A percentile compares a stretch with the other conserved stretches of the same genome.
These are phyloP conservation scores for Calocybe cyanea DNA, from an alignment of 768 basidiomycete species.

Conservation along the genomic window DNA sequence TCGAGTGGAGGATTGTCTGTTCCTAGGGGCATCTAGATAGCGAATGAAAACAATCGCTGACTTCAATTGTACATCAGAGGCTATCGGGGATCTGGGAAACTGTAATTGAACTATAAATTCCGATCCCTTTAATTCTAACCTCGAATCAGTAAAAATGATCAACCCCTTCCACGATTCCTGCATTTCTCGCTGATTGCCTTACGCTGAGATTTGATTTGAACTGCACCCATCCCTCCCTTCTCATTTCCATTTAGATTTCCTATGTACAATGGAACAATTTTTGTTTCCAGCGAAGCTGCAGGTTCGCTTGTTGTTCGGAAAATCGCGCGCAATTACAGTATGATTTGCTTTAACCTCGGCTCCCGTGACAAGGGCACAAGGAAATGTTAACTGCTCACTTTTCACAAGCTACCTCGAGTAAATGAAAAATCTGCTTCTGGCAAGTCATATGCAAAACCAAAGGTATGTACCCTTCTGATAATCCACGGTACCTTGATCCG, in stretches of 20 bases:
- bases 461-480: neutral
- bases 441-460: neutral
- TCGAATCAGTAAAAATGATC: constrained; percentile 9
- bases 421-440: neutral
- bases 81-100: constrained; percentile 36
- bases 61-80: constrained; percentile 32
- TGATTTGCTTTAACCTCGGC: too few species aligned
- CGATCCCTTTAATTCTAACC: constrained; percentile 19
- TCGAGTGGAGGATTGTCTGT: constrained; percentile 32
- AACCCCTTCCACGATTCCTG: neutral
- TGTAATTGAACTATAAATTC: constrained; percentile 32
- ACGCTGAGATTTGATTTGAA: neutral
- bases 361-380: too few species aligned
- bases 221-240: neutral
- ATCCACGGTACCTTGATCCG: constrained; percentile 6
- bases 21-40: constrained; percentile 13
- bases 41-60: constrained; percentile 27
- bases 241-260: constrained; percentile 1
- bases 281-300: too few species aligned
- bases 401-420: constrained; percentile 4
- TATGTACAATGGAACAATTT: too few species aligned
- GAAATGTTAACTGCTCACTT: constrained; percentile 1
- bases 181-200: neutral
- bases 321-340: too few species aligned
- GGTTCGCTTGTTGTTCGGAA: too few species aligned